Conservation (phyloP, 169 alveolate species). For the Plasmodium adleri region DNA sequence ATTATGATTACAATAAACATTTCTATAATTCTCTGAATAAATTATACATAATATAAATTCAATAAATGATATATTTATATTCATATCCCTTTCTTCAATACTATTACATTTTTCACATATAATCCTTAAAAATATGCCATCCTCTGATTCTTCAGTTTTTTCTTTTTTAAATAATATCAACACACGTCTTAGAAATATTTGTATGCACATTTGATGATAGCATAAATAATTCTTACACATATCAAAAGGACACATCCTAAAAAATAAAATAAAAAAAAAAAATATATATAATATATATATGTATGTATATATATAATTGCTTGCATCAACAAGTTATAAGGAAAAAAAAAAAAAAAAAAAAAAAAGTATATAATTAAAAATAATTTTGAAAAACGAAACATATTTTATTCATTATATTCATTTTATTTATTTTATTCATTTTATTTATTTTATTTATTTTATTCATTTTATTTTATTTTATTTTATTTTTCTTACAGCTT, state of each 20-base stretch:
- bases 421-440: too few species aligned
- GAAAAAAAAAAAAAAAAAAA: too few species aligned
- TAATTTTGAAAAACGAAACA: too few species aligned
- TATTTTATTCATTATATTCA: too few species aligned
- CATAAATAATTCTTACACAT: conserved; percentile 34
- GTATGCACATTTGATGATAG: conserved; percentile 69
- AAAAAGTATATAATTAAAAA: too few species aligned
- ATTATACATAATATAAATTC: conserved; percentile 48
- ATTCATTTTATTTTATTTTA: too few species aligned
- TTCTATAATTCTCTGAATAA: conserved; percentile 41
- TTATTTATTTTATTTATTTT: too few species aligned
- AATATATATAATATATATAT: neutral
- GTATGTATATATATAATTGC: too few species aligned
- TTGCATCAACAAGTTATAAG: too few species aligned
- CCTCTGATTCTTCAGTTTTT: conserved; percentile 13
- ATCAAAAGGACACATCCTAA: conserved; percentile 63
- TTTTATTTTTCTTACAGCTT: conserved; percentile 19
- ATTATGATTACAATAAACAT: conserved; percentile 32
- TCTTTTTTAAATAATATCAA: conserved; percentile 35
- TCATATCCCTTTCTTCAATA: conserved; percentile 16
- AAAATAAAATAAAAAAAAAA: neutral
- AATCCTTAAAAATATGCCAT: conserved; percentile 28
- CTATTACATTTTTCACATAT: conserved; percentile 42
- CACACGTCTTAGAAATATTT: conserved; percentile 39
- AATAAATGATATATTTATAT: conserved; percentile 25